A percentile compares a stretch with the other conserved stretches of the same genome.
Evolutionary conservation across 2,329 filamentous ascomycete genomes (phyloP).

Genomic region (Cladosporium sp.): DNA sequence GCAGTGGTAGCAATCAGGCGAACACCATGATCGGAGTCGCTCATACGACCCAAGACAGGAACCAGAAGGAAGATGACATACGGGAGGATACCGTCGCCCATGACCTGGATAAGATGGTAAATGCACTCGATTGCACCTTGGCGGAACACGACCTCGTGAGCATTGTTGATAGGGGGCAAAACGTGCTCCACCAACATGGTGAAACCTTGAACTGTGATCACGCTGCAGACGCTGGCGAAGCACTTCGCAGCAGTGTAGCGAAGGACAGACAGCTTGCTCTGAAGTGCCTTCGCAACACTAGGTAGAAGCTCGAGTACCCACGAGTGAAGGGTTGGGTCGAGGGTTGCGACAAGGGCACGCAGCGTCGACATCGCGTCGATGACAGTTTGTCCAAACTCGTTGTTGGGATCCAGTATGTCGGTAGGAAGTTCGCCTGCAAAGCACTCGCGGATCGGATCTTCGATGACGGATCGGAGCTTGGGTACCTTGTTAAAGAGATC

Average conservation of each 20-base stretch:
- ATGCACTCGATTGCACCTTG: constrained; percentile 94
- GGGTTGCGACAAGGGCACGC: constrained; percentile 86
- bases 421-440: constrained; percentile 66
- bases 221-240: constrained; percentile 93
- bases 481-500: constrained; percentile 79
- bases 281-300: constrained; percentile 79
- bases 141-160: constrained; percentile 78
- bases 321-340: constrained; percentile 68
- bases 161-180: constrained; percentile 85
- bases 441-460: constrained; percentile 69
- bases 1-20: constrained; percentile 92
- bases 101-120: constrained; percentile 95
- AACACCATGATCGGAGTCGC: constrained; percentile 94
- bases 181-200: constrained; percentile 93
- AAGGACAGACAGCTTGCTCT: constrained; percentile 85
- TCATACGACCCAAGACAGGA: constrained; percentile 95
- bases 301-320: constrained; percentile 84
- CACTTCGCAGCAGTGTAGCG: constrained; percentile 97
- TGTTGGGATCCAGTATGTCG: constrained; percentile 69
- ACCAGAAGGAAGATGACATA: constrained; percentile 99
- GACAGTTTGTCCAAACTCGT: constrained; percentile 80
- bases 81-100: constrained; percentile 93
- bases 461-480: constrained; percentile 75
- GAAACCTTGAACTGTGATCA: constrained; percentile 93
- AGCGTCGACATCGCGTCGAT: constrained; percentile 92